phyloP scores from a whole-genome alignment of 257 asterid species.

The Nicotiana noctiflora region DNA sequence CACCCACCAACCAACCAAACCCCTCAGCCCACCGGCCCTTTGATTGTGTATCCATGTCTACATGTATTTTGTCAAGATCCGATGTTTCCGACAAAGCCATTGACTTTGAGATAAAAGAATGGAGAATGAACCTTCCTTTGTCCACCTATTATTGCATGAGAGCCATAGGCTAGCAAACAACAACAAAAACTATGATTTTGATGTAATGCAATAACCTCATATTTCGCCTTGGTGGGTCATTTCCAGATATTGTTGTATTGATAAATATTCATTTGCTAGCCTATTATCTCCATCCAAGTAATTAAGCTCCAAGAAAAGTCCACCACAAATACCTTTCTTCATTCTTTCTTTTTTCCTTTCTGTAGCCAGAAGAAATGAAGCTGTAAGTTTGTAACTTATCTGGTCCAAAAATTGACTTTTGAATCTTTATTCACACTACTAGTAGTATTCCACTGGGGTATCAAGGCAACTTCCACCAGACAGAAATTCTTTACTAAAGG shows the following conservation, averaged over 20 bases:
- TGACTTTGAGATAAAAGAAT: constrained; percentile 5
- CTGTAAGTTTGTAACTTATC: background rate
- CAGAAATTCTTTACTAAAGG: constrained; percentile 28
- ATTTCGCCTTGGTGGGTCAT: background rate
- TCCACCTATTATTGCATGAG: constrained; percentile 5
- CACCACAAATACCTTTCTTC: background rate
- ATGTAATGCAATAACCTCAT: background rate
- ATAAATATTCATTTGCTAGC: background rate
- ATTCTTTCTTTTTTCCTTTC: background rate
- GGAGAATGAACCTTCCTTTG: constrained; percentile 4
- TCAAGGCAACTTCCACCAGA: constrained; percentile 42
- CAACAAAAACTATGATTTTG: background rate
- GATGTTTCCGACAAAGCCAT: constrained; percentile 3
- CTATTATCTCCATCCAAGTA: background rate
- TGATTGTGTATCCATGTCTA: background rate
- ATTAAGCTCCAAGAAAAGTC: background rate
- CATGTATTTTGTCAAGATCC: constrained; percentile 13
- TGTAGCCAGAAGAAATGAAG: background rate
- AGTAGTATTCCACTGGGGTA: constrained; percentile 43
- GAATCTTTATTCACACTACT: constrained; percentile 20
- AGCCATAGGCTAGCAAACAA: constrained; percentile 6
- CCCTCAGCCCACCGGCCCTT: background rate
- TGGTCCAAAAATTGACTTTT: background rate
- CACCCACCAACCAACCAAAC: background rate
- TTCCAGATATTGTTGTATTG: background rate